These are phyloP conservation scores for Melaleuca alternifolia DNA, from an alignment of 345 rosid genomes.

Conservation along the genomic window DNA sequence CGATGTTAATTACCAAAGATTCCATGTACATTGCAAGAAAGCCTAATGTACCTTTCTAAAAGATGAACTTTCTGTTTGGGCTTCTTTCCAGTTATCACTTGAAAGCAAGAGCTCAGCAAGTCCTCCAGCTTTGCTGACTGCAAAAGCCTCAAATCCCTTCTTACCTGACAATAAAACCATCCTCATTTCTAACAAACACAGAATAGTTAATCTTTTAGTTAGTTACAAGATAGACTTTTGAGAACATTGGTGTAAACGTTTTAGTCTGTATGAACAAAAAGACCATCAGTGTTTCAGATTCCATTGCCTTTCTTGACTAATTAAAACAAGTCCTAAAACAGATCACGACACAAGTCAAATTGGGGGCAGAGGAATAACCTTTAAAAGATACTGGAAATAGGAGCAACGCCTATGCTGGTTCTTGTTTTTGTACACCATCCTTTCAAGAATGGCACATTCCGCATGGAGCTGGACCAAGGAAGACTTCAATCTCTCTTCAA, in stretches of 20 bases:
- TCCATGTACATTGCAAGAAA: not conserved
- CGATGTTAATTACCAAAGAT: not conserved
- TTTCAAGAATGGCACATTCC: conserved; percentile 59
- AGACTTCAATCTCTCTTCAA: conserved; percentile 53
- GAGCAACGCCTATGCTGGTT: conserved; percentile 86
- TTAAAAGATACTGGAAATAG: conserved; percentile 75
- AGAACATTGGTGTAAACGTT: not conserved
- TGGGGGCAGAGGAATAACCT: conserved; percentile 24
- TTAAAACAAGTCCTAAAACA: not conserved
- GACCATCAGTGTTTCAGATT: not conserved
- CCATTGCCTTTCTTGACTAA: not conserved
- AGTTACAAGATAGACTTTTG: not conserved
- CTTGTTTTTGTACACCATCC: conserved; percentile 86
- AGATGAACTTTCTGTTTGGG: conserved; percentile 64
- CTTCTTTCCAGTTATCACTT: conserved; percentile 42
- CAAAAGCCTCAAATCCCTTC: conserved; percentile 78
- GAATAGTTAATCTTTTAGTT: not conserved
- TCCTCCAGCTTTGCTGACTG: conserved; percentile 54
- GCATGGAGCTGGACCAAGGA: conserved; percentile 35
- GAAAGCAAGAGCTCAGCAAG: conserved; percentile 55
- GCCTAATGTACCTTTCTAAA: conserved; percentile 51
- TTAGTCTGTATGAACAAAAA: not conserved
- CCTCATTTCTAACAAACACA: not conserved
- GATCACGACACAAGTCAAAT: not conserved
- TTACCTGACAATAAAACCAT: conserved; percentile 37